These are phyloP conservation scores for Euphorbia schlechtendalii DNA, from an alignment of 441 rosid species.

Conservation along the genomic window DNA sequence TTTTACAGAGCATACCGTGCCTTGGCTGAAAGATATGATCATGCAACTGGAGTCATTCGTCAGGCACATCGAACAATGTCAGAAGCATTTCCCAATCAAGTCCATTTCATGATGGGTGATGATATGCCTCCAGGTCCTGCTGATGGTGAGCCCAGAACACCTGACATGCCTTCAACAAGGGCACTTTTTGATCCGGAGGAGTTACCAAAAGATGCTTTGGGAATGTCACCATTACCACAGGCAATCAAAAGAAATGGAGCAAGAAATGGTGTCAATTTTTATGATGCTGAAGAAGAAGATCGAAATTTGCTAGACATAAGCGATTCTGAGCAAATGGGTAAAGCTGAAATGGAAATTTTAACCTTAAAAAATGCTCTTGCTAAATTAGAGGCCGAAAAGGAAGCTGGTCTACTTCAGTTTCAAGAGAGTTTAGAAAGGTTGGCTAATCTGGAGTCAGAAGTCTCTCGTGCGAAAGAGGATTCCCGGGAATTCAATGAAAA, in stretches of 20 bases:
- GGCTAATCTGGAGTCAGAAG: conserved; percentile 61
- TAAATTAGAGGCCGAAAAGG: conserved; percentile 84
- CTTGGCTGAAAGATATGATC: conserved; percentile 93
- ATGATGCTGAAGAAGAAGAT: conserved; percentile 46
- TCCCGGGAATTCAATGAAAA: conserved; percentile 48
- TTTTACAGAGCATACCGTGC: conserved; percentile 96
- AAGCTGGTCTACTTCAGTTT: conserved; percentile 62
- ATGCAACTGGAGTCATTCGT: conserved; percentile 84
- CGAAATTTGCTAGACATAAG: conserved; percentile 24
- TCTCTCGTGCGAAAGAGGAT: conserved; percentile 61
- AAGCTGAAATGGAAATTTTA: conserved; percentile 69
- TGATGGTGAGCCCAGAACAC: conserved; percentile 67
- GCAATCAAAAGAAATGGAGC: conserved; percentile 52
- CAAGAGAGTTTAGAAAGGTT: conserved; percentile 65
- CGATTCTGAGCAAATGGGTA: conserved; percentile 58
- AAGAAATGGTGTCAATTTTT: conserved; percentile 67
- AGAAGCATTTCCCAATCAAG: conserved; percentile 90
- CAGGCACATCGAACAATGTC: conserved; percentile 90
- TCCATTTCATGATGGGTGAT: conserved; percentile 55
- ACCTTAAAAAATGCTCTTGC: conserved; percentile 63
- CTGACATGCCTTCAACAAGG: conserved; percentile 45
- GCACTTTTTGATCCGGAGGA: conserved; percentile 50
- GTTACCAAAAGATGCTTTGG: conserved; percentile 51
- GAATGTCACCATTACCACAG: conserved; percentile 36
- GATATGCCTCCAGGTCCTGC: conserved; percentile 47